phyloP scores from a whole-genome alignment of 2,329 filamentous ascomycete species.

The Fusarium guadeloupense region DNA sequence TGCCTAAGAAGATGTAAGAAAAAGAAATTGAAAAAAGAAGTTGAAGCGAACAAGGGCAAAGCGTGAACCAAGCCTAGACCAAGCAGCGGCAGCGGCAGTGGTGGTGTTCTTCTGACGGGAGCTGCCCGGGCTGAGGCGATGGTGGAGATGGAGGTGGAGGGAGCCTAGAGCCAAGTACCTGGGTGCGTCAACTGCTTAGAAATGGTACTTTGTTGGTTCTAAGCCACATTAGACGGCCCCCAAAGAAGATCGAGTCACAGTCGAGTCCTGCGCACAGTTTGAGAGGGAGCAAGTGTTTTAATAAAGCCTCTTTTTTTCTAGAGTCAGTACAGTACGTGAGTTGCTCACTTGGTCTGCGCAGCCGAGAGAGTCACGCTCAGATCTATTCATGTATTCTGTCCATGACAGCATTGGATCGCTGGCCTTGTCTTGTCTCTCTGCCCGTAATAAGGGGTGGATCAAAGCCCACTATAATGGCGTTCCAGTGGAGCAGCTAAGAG shows the following conservation, averaged over 20 bases:
- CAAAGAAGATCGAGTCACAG: conserved; percentile 21
- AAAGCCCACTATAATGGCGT: conserved; percentile 22
- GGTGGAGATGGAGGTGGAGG: conserved; percentile 30
- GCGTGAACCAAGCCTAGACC: conserved; percentile 41
- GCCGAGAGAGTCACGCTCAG: conserved; percentile 26
- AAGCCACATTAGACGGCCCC: conserved; percentile 35
- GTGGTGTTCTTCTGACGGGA: conserved; percentile 40
- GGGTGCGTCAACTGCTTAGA: conserved; percentile 33
- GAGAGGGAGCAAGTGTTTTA: neutral
- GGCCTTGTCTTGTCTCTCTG: conserved; percentile 10
- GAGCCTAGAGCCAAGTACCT: conserved; percentile 35
- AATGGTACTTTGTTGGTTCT: conserved; percentile 26
- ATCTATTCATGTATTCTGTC: conserved; percentile 7
- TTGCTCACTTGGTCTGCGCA: conserved; percentile 29
- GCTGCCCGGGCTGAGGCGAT: too few species aligned
- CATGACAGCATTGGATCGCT: conserved; percentile 26
- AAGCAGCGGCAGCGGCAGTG: conserved; percentile 12
- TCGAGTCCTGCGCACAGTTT: neutral
- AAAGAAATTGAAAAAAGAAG: conserved; percentile 19
- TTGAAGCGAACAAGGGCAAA: conserved; percentile 24
- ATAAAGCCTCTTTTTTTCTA: neutral
- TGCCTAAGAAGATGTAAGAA: conserved; percentile 32
- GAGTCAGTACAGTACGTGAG: neutral
- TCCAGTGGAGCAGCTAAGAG: conserved; percentile 12
- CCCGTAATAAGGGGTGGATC: conserved; percentile 22